Percentiles rank a stretch among this genome's conserved stretches.
phyloP scores from a whole-genome alignment of 140 eudicot genomes.

The Ambrosia hybrid region DNA sequence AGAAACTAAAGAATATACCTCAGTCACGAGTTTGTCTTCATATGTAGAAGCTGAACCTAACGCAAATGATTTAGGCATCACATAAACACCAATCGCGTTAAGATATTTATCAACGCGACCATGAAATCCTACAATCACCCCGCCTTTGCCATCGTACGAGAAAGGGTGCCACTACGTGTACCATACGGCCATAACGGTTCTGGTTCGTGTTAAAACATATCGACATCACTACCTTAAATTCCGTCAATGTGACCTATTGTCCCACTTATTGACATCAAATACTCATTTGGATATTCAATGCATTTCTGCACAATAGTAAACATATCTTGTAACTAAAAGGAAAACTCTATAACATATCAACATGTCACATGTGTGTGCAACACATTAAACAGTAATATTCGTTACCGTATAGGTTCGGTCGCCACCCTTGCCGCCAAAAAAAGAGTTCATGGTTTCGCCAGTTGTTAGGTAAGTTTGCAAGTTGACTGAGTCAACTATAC shows the following conservation, averaged over 20 bases:
- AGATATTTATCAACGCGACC: slow-evolving; percentile 23
- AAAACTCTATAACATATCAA: neutral
- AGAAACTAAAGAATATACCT: too few relatives aligned
- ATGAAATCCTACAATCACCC: slow-evolving; percentile 32
- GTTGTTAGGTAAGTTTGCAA: neutral
- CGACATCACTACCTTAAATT: slow-evolving; percentile 7
- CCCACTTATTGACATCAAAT: slow-evolving; percentile 8
- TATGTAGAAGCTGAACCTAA: too few relatives aligned
- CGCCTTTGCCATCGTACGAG: slow-evolving; percentile 24
- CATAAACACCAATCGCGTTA: neutral
- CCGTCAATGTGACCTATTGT: neutral
- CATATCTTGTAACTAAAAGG: neutral
- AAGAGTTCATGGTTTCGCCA: neutral
- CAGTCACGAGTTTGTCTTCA: too few relatives aligned
- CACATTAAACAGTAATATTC: neutral
- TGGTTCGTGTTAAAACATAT: slow-evolving; percentile 26
- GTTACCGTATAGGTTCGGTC: neutral
- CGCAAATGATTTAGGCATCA: too few relatives aligned
- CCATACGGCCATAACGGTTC: slow-evolving; percentile 37
- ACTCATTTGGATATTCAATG: slow-evolving; percentile 24
- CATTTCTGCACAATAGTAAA: slow-evolving; percentile 1
- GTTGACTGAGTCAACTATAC: neutral
- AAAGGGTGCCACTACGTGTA: neutral
- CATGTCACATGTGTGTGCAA: too few relatives aligned
- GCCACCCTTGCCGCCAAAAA: slow-evolving; percentile 6